Percentiles rank a stretch among this genome's conserved stretches.
phyloP scores from a whole-genome alignment of 768 basidiomycete genomes.

The Tylopilus vinaceipallidus region DNA sequence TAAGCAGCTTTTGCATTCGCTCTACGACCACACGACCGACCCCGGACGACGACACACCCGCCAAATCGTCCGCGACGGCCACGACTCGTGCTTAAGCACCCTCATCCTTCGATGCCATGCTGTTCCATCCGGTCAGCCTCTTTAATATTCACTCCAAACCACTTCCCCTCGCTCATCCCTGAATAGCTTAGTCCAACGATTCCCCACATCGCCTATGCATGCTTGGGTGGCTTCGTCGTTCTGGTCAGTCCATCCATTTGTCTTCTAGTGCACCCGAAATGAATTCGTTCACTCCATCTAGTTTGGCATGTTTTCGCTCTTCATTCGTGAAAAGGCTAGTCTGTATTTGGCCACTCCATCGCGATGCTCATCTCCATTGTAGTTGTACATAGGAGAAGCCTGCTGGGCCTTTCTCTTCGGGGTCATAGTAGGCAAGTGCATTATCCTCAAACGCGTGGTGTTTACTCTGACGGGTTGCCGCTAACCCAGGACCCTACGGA shows the following conservation, averaged over 20 bases:
- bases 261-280: neutral
- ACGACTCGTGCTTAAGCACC: neutral
- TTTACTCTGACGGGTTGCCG: conserved; percentile 3
- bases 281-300: conserved; percentile 25
- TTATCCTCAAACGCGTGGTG: neutral
- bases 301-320: conserved; percentile 95
- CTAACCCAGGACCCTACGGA: conserved; percentile 69
- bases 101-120: conserved; percentile 36
- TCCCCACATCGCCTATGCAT: conserved; percentile 76
- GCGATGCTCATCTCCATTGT: conserved; percentile 6
- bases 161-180: conserved; percentile 2
- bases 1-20: too few species aligned
- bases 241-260: conserved; percentile 43
- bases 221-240: conserved; percentile 80
- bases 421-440: conserved; percentile 72
- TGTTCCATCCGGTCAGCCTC: conserved; percentile 49
- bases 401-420: conserved; percentile 94
- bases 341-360: neutral
- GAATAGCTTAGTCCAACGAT: conserved; percentile 47
- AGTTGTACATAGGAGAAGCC: conserved; percentile 95
- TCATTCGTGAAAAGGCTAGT: conserved; percentile 80
- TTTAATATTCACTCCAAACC: too few species aligned
- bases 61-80: neutral
- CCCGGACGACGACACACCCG: neutral
- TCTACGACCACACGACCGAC: conserved; percentile 2